Evolutionary conservation across 73 alveolate species (phyloP), one percentile per base, ranked within the genome.

Genomic region (Paramecium sexaurelia): DNA sequence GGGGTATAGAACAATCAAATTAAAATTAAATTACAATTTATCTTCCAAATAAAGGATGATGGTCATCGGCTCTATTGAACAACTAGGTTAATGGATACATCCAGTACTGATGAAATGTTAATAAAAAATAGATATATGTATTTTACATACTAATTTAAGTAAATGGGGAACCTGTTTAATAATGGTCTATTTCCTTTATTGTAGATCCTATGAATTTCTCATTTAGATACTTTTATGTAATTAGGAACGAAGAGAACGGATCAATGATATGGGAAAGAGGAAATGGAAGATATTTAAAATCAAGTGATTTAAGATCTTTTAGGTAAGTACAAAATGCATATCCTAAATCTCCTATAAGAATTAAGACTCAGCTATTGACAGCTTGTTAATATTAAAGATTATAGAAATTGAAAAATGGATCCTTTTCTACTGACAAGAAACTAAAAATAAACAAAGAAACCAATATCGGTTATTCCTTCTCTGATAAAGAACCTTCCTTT

Each of bases 191-290:
- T 22, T 40, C 43, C 10, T 39, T 78, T 19, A 24, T 29, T 20
- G 71, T 78, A 43, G 71, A 78, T 78, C 75, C 90, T 24, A 39
- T 33, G 33, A 39, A 78, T 78, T 78, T 78, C 22, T 39, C 75
- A 11, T 40, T 78, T 26, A 78, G 73, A 78, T 78, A 78, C 29
- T 78, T 29, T 40, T 78, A 78, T 78, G 90, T 78, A 19, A 78
- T 78, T 37, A 78, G 71, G 24, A 78, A 78, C 41, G 90, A 78
- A 7, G 71, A 78, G 1, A 39, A 37, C 10, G 73, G 55, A 1
- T 7, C 90, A 0, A 78, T 78, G 90, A 45, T 78, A 24, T 78
- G 90, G 90, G 90, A 78, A 26, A 78, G 90, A 78, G 90, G 90
- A 37, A 37, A 37, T 29, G 90, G 90, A 20, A 78, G 90, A 78